phyloP scores from a whole-genome alignment of 2,329 filamentous ascomycete genomes.

The Talaromyces sp. region DNA sequence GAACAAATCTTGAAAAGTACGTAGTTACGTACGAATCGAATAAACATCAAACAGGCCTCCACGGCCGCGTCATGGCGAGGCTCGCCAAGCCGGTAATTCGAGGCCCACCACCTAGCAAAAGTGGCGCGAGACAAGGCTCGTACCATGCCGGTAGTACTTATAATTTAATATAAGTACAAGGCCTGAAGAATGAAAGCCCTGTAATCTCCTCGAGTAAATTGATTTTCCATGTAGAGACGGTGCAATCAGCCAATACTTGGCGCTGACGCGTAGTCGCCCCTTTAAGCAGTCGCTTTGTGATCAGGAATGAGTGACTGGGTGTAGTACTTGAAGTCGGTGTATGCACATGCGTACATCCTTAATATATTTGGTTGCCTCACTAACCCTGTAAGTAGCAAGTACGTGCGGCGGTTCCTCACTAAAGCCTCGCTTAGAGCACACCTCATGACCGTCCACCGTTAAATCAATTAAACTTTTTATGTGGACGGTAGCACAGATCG shows the following conservation, averaged over 20 bases:
- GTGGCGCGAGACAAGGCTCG: neutral
- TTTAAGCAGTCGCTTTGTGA: neutral
- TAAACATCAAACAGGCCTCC: neutral
- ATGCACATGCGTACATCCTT: neutral
- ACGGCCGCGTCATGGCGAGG: neutral
- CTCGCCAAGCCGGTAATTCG: neutral
- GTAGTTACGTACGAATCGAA: neutral
- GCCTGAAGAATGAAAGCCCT: slow-evolving; percentile 5
- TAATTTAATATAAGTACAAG: neutral
- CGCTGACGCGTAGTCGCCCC: neutral
- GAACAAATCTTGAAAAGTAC: neutral
- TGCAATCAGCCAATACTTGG: neutral
- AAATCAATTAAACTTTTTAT: neutral
- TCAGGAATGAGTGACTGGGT: neutral
- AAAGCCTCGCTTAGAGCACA: neutral
- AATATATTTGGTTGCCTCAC: neutral
- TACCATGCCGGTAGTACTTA: neutral
- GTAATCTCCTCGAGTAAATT: slow-evolving; percentile 10
- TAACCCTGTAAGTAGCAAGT: neutral
- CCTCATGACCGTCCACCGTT: neutral
- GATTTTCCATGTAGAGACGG: neutral
- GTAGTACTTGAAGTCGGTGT: neutral
- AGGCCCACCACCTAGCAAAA: neutral
- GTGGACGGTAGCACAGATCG: neutral
- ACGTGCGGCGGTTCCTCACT: neutral